These are phyloP conservation scores for Plasmodium falciparum DNA, from an alignment of 169 alveolate genomes.

Conservation along the genomic window DNA sequence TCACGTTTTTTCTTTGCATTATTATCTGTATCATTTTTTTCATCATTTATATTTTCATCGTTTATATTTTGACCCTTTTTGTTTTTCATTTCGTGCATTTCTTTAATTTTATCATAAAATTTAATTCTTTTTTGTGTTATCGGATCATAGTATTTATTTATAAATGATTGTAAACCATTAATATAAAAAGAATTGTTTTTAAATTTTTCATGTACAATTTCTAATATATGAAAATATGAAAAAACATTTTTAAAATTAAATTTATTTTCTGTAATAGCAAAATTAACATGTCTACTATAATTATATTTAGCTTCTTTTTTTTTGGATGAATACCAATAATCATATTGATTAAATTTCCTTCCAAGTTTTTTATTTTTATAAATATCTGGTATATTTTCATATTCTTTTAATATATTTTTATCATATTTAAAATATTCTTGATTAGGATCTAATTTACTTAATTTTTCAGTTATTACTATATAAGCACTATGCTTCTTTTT, in stretches of 20 bases:
- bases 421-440: slow-evolving; percentile 74
- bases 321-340: slow-evolving; percentile 74
- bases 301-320: slow-evolving; percentile 70
- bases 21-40: neutral
- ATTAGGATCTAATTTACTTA: slow-evolving; percentile 73
- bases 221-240: slow-evolving; percentile 73
- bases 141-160: slow-evolving; percentile 74
- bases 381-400: slow-evolving; percentile 67
- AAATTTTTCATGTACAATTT: slow-evolving; percentile 71
- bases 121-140: slow-evolving; percentile 62
- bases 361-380: slow-evolving; percentile 66
- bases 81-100: slow-evolving; percentile 25
- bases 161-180: slow-evolving; percentile 71
- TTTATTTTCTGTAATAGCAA: slow-evolving; percentile 60
- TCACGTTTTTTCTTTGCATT: neutral
- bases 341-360: slow-evolving; percentile 61
- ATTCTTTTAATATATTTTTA: slow-evolving; percentile 75
- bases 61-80: slow-evolving; percentile 21
- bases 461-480: slow-evolving; percentile 71
- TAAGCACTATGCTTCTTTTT: slow-evolving; percentile 76
- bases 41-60: neutral
- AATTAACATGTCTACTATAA: slow-evolving; percentile 76
- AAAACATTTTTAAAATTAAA: slow-evolving; percentile 73
- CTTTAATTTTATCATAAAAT: slow-evolving; percentile 58
- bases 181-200: slow-evolving; percentile 67